Evolutionary conservation across 192 early-diverging fungal species (phyloP).

Genomic region (Umbelopsis vinacea): DNA sequence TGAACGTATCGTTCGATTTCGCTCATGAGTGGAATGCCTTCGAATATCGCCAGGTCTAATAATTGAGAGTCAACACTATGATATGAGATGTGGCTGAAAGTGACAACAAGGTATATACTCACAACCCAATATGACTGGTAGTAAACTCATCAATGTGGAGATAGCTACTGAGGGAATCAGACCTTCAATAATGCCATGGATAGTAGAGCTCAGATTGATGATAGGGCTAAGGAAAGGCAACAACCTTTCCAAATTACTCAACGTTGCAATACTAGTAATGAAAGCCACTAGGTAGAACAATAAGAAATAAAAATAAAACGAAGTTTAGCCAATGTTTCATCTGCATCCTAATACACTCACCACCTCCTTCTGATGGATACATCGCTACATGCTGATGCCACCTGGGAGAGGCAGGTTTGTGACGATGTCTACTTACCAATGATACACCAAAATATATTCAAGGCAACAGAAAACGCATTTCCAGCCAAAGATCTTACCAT

Average conservation of each 20-base stretch:
- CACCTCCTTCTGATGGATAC: neutral
- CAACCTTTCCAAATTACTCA: conserved; percentile 45
- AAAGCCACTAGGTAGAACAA: conserved; percentile 41
- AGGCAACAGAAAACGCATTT: conserved; percentile 42
- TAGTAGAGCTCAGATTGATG: conserved; percentile 9
- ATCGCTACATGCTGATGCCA: too few relatives aligned
- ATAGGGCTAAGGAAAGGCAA: conserved; percentile 14
- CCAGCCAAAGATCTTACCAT: conserved; percentile 55
- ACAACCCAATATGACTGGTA: conserved; percentile 57
- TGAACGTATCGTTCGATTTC: conserved; percentile 62
- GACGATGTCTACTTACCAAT: conserved; percentile 38
- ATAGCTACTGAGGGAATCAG: conserved; percentile 59
- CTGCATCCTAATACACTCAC: too few relatives aligned
- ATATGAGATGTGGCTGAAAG: neutral
- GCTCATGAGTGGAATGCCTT: conserved; percentile 53
- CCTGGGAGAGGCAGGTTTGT: too few relatives aligned
- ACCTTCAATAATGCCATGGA: conserved; percentile 59
- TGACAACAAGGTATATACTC: neutral
- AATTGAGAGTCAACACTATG: neutral
- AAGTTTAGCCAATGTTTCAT: too few relatives aligned
- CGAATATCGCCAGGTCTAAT: conserved; percentile 47
- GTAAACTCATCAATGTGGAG: conserved; percentile 53
- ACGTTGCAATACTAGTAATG: conserved; percentile 42
- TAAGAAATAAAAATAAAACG: neutral
- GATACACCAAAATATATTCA: conserved; percentile 68